Evolutionary conservation across 257 asterid species (phyloP).

Genomic region (Plantago major): DNA sequence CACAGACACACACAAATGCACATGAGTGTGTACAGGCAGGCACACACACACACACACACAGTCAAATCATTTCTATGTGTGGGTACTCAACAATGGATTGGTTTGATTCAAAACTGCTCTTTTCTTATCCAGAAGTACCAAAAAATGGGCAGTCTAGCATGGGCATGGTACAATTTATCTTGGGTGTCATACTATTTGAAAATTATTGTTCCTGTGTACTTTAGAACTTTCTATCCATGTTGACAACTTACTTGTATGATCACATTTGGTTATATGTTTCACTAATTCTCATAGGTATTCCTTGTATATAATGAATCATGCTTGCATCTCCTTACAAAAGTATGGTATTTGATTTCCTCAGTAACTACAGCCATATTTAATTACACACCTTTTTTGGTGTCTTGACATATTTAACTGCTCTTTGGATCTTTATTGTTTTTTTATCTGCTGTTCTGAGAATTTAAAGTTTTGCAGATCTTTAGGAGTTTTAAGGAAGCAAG

Average conservation of each 20-base stretch:
- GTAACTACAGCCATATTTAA: slow-evolving; percentile 10
- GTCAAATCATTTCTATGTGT: not conserved
- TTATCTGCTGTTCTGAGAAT: slow-evolving; percentile 21
- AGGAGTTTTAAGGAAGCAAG: slow-evolving; percentile 54
- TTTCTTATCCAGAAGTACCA: too few species aligned
- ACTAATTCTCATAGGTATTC: not conserved
- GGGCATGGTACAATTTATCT: too few species aligned
- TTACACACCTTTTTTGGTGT: slow-evolving; percentile 9
- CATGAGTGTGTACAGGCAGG: too few species aligned
- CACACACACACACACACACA: not conserved
- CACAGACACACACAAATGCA: too few species aligned
- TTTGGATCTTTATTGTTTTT: slow-evolving; percentile 13
- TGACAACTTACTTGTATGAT: too few species aligned
- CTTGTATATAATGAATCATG: slow-evolving; percentile 3
- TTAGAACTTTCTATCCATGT: too few species aligned
- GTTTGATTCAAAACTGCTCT: too few species aligned
- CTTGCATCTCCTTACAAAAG: slow-evolving; percentile 10
- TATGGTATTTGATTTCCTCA: slow-evolving; percentile 5
- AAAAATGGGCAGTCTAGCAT: too few species aligned
- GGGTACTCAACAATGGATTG: not conserved
- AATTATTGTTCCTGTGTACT: too few species aligned
- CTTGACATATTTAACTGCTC: slow-evolving; percentile 17
- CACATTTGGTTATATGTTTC: too few species aligned
- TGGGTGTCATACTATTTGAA: too few species aligned
- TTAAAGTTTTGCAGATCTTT: slow-evolving; percentile 53